phyloP scores from a whole-genome alignment of 2,329 filamentous ascomycete genomes.

The Colletotrichum sublineola region DNA sequence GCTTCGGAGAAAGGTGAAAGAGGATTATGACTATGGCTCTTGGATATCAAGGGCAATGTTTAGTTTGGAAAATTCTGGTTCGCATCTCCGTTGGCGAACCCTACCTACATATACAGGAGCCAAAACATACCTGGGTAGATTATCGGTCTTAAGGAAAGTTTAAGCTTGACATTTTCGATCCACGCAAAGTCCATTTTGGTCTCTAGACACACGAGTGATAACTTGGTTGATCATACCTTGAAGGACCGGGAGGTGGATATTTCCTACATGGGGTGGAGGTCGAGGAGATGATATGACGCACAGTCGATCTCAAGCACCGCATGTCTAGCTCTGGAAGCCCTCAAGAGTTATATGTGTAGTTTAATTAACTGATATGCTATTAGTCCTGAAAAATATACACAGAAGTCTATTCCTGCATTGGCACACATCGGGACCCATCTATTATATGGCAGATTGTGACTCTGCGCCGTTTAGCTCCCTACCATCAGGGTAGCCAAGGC shows the following conservation, averaged over 20 bases:
- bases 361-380: conserved; percentile 14
- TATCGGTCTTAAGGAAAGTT: background rate
- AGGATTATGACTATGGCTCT: background rate
- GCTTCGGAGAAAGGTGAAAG: background rate
- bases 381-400: conserved; percentile 21
- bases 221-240: too few species aligned
- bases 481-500: background rate
- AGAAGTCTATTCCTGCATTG: conserved; percentile 6
- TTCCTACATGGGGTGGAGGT: background rate
- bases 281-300: background rate
- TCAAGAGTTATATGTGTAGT: background rate
- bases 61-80: background rate
- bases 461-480: background rate
- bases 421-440: background rate
- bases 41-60: background rate
- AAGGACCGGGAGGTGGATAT: too few species aligned
- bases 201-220: too few species aligned
- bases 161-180: background rate
- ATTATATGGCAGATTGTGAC: background rate
- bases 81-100: background rate
- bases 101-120: background rate
- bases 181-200: too few species aligned
- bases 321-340: too few species aligned
- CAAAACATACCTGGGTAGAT: background rate
- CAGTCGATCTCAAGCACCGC: background rate